Percentiles rank a stretch among this genome's conserved stretches.
These are phyloP conservation scores for Myxozyma geophila DNA, from an alignment of 805 yeast species.

Conservation along the genomic window DNA sequence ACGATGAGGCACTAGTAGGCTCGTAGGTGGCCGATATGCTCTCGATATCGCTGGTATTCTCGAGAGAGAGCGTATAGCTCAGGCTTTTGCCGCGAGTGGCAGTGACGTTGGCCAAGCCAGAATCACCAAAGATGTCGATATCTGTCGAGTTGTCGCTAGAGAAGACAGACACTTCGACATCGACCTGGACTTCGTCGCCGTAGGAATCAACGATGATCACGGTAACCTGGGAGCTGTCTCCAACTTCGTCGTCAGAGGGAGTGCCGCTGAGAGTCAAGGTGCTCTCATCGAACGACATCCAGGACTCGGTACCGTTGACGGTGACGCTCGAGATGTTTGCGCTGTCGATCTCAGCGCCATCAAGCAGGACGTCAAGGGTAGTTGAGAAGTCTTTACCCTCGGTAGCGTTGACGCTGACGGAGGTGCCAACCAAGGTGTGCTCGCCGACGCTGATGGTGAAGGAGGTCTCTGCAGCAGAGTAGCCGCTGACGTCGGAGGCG, in stretches of 20 bases:
- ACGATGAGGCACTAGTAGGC: conserved; percentile 43
- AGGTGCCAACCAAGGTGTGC: conserved; percentile 66
- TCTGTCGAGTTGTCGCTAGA: conserved; percentile 42
- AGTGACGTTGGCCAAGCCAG: conserved; percentile 53
- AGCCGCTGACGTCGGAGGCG: conserved; percentile 79
- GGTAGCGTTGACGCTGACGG: conserved; percentile 69
- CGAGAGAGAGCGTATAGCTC: conserved; percentile 59
- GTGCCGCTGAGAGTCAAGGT: conserved; percentile 73
- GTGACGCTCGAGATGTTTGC: conserved; percentile 61
- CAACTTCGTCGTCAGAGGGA: conserved; percentile 55
- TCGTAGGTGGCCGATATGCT: conserved; percentile 16
- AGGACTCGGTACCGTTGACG: conserved; percentile 61
- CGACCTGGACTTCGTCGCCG: conserved; percentile 43
- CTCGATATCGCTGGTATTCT: conserved; percentile 65
- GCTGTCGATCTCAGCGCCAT: conserved; percentile 55
- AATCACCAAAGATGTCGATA: conserved; percentile 49
- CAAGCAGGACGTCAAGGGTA: conserved; percentile 58
- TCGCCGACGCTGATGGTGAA: conserved; percentile 86
- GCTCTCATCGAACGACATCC: conserved; percentile 67
- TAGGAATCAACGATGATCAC: conserved; percentile 51
- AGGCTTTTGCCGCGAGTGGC: conserved; percentile 63
- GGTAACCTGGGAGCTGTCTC: conserved; percentile 42
- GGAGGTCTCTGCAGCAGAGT: conserved; percentile 66
- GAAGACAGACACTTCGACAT: conserved; percentile 28
- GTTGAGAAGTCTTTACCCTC: conserved; percentile 59